Conservation (phyloP, 352 stramenopile species). For the Stramenopiles sp. region DNA sequence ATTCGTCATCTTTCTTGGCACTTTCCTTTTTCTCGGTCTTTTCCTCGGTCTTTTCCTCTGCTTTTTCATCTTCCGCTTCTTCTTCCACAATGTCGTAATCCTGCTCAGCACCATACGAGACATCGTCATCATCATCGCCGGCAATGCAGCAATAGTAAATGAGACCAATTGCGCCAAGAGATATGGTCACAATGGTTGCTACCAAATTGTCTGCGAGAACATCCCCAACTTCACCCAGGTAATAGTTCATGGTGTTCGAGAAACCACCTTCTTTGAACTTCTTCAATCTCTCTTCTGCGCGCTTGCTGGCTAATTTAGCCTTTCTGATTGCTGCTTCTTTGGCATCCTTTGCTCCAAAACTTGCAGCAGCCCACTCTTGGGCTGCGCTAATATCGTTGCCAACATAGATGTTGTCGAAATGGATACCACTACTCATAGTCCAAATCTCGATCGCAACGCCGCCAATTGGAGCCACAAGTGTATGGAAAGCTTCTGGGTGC, state of each 20-base stretch:
- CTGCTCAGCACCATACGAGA: neutral
- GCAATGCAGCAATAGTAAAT: neutral
- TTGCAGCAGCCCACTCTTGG: constrained; percentile 27
- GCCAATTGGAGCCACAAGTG: constrained; percentile 54
- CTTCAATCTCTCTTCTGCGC: neutral
- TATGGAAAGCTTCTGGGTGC: constrained; percentile 30
- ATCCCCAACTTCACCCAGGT: neutral
- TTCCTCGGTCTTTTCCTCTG: neutral
- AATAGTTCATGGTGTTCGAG: neutral
- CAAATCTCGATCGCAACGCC: constrained; percentile 67
- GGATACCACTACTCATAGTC: constrained; percentile 48
- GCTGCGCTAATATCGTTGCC: constrained; percentile 52
- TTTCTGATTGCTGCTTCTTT: neutral
- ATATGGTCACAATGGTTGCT: neutral
- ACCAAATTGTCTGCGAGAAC: neutral
- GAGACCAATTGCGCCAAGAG: neutral
- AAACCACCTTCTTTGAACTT: neutral
- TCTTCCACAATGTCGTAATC: neutral
- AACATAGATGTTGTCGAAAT: constrained; percentile 76
- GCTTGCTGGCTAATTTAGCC: neutral
- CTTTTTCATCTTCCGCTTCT: neutral
- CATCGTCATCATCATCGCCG: neutral
- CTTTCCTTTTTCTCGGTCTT: neutral
- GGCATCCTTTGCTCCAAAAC: neutral
- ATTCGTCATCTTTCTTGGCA: neutral